Evolutionary conservation across 2,329 filamentous ascomycete genomes (phyloP).

Genomic region (Magnaporthales sp.): DNA sequence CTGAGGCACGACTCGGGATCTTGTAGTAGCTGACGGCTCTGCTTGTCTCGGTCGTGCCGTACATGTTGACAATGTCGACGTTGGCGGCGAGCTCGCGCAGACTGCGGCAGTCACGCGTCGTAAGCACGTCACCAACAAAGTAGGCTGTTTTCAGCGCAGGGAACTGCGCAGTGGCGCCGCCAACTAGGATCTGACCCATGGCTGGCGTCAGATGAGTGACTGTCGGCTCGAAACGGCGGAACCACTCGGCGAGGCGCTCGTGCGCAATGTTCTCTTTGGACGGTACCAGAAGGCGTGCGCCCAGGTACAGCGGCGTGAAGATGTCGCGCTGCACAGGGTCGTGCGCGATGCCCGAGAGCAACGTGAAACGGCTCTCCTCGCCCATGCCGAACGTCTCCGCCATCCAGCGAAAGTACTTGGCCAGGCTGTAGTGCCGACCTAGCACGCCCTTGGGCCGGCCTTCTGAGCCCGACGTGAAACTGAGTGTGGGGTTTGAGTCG

Average conservation of each 20-base stretch:
- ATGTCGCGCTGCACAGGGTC: slow-evolving; percentile 67
- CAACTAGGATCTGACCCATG: slow-evolving; percentile 93
- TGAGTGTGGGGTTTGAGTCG: slow-evolving; percentile 70
- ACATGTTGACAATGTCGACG: slow-evolving; percentile 73
- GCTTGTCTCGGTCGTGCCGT: slow-evolving; percentile 80
- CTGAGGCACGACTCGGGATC: slow-evolving; percentile 56
- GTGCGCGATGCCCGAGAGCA: slow-evolving; percentile 79
- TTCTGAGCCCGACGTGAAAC: slow-evolving; percentile 67
- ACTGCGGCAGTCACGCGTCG: slow-evolving; percentile 69
- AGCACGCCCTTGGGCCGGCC: slow-evolving; percentile 79
- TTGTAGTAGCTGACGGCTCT: slow-evolving; percentile 77
- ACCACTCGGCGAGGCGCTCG: slow-evolving; percentile 83
- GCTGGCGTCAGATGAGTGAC: slow-evolving; percentile 89
- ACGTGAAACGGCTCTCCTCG: slow-evolving; percentile 66
- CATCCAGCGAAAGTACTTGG: slow-evolving; percentile 94
- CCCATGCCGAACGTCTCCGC: slow-evolving; percentile 68
- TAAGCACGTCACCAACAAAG: slow-evolving; percentile 87
- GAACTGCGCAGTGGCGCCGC: slow-evolving; percentile 70
- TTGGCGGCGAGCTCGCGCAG: slow-evolving; percentile 72
- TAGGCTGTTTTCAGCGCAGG: slow-evolving; percentile 70
- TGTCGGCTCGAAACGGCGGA: slow-evolving; percentile 63
- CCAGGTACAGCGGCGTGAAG: slow-evolving; percentile 83
- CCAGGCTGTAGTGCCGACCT: slow-evolving; percentile 77
- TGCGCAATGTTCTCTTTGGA: slow-evolving; percentile 78
- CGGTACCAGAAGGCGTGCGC: slow-evolving; percentile 70